Conservation (phyloP, 129 eudicot species). For the Gnaphalium uliginosum region DNA sequence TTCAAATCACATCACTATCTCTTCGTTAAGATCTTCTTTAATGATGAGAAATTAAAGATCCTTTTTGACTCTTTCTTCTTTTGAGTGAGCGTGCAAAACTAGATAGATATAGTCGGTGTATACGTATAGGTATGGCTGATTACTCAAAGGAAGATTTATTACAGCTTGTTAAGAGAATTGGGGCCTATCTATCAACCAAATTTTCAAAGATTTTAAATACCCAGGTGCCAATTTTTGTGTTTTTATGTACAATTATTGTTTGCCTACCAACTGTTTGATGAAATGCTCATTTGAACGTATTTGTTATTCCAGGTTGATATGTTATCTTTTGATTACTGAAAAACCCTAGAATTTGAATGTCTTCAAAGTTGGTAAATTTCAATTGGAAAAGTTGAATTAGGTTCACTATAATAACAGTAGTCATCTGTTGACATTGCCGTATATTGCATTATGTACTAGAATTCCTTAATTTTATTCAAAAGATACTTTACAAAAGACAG, state of each 20-base stretch:
- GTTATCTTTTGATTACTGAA: background rate
- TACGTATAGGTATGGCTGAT: slow-evolving; percentile 57
- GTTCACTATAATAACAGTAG: background rate
- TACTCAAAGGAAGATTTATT: slow-evolving; percentile 68
- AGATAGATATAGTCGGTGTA: background rate
- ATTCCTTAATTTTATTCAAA: background rate
- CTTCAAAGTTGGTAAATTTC: background rate
- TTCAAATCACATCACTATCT: slow-evolving; percentile 4
- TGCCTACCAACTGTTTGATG: slow-evolving; percentile 21
- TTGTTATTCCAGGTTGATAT: background rate
- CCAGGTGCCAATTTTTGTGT: slow-evolving; percentile 40
- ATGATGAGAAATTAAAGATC: slow-evolving; percentile 29
- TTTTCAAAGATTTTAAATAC: slow-evolving; percentile 56
- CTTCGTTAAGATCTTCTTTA: slow-evolving; percentile 24
- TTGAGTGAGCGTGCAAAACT: slow-evolving; percentile 30
- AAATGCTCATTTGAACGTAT: background rate
- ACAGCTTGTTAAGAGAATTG: slow-evolving; percentile 62
- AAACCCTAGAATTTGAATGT: background rate
- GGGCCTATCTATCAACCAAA: slow-evolving; percentile 57
- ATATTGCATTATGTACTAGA: background rate
- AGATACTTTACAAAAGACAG: background rate
- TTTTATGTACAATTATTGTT: background rate
- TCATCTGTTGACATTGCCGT: background rate
- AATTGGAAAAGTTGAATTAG: background rate
- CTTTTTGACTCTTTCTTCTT: slow-evolving; percentile 10